These are phyloP conservation scores for Myxozyma sirexii DNA, from an alignment of 805 yeast species.

Conservation along the genomic window DNA sequence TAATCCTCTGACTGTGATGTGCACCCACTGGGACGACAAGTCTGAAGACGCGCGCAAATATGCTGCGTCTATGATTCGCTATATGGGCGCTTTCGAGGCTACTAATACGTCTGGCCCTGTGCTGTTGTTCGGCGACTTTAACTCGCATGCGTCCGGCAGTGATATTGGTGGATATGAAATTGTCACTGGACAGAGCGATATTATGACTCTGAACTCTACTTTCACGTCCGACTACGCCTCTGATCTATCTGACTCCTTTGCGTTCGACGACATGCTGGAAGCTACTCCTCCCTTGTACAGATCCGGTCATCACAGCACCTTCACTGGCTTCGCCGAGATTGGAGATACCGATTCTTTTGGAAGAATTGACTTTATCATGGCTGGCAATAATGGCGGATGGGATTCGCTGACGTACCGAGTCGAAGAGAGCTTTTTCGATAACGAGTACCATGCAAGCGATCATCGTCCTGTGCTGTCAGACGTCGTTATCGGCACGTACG, in stretches of 20 bases:
- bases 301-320: slow-evolving; percentile 13
- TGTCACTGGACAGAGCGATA: slow-evolving; percentile 7
- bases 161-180: slow-evolving; percentile 11
- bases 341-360: neutral
- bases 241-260: slow-evolving; percentile 3
- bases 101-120: neutral
- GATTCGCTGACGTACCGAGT: slow-evolving; percentile 2
- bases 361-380: slow-evolving; percentile 18
- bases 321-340: slow-evolving; percentile 7
- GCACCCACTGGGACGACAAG: slow-evolving; percentile 20
- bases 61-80: slow-evolving; percentile 15
- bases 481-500: neutral
- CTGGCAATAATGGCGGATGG: slow-evolving; percentile 4
- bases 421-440: slow-evolving; percentile 13
- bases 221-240: slow-evolving; percentile 6
- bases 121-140: slow-evolving; percentile 18
- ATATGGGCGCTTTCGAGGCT: slow-evolving; percentile 14
- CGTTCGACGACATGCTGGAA: slow-evolving; percentile 3
- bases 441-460: slow-evolving; percentile 1
- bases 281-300: slow-evolving; percentile 8
- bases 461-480: slow-evolving; percentile 15
- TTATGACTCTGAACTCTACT: slow-evolving; percentile 9
- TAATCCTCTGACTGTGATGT: neutral
- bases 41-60: slow-evolving; percentile 14
- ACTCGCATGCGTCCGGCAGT: slow-evolving; percentile 11